Conservation (phyloP, 495 filamentous ascomycete genomes). For the Aspergillus avenaceus region DNA sequence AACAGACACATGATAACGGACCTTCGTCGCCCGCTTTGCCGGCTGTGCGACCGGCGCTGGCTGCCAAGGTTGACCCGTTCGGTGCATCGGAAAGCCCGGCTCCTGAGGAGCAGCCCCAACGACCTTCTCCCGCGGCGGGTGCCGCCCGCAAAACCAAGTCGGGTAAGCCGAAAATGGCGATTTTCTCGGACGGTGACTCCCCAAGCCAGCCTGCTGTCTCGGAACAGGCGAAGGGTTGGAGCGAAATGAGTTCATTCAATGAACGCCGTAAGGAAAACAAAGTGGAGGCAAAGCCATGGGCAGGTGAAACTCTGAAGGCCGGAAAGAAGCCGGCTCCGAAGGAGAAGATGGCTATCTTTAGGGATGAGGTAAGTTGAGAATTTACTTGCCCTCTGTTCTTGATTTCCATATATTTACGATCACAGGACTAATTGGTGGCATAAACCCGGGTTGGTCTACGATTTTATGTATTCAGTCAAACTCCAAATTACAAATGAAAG, state of each 20-base stretch:
- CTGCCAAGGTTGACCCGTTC: constrained; percentile 82
- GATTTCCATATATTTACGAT: constrained; percentile 78
- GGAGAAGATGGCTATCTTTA: constrained; percentile 88
- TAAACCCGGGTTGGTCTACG: constrained; percentile 54
- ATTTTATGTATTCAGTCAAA: constrained; percentile 59
- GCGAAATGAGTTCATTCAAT: constrained; percentile 77
- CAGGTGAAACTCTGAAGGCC: constrained; percentile 82
- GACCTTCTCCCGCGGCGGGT: constrained; percentile 35
- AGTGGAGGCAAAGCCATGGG: constrained; percentile 85
- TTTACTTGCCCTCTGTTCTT: constrained; percentile 26
- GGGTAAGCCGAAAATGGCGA: constrained; percentile 75
- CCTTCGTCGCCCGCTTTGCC: constrained; percentile 85
- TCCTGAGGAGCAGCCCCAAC: constrained; percentile 64
- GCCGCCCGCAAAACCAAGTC: constrained; percentile 53
- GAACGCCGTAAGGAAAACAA: constrained; percentile 94
- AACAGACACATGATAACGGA: constrained; percentile 55
- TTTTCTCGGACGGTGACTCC: constrained; percentile 75
- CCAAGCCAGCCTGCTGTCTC: constrained; percentile 41
- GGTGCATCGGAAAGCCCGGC: constrained; percentile 36
- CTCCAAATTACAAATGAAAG: constrained; percentile 39
- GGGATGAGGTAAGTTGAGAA: constrained; percentile 80
- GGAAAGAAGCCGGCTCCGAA: constrained; percentile 70
- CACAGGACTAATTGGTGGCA: constrained; percentile 90
- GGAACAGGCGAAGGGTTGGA: constrained; percentile 70
- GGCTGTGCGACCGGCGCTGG: constrained; percentile 76